Evolutionary conservation across 495 filamentous ascomycete genomes (phyloP), one percentile per base, ranked within the genome.

Genomic region (Aspergillus incahuasiensis): DNA sequence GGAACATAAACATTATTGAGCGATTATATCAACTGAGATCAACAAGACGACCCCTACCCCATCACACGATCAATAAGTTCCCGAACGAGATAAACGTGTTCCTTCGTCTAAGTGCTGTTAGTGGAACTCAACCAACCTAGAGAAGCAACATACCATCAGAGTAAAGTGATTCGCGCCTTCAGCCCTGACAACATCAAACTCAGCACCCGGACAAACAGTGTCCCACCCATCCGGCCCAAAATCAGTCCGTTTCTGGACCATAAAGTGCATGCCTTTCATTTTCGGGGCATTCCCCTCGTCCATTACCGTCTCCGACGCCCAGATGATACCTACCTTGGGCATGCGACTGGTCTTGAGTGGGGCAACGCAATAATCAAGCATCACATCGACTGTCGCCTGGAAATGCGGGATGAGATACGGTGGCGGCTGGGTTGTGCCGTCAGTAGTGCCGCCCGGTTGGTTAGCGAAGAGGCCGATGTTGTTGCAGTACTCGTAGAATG

Each of bases 351-450:
- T 47, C 32, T 47, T 47, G 2, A 47, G 44, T 15, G 44, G 44
- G 2, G 22, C 44, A 5, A 47, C 44, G 1, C 44, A 24, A 13
- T 47, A 47, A 24, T 47, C 44, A 24, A 47, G 44, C 44, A 47
- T 47, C n/a, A 47, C 44, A 15, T 47, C 44, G 44, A 47, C 44
- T 15, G 44, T 47, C 22, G 44, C 44, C 25, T 47, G 44, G 44
- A 47, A 47, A 19, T 47, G 44, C 22, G 44, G 44, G 12, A 47
- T 47, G 5, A 47, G n/a, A 22, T 47, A 47, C 5, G 44, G 11
- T 5, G 44, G 44, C 6, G 44, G 44, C 24, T 47, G 44, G 12
- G 44, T 9, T 5, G 22, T 30, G 13, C 44, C 44, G 24, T 47
- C 44, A 16, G 44, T 30, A 5, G 44, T 30, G 12, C 44, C 44